These are phyloP conservation scores for Penicillium robsamsonii DNA, from an alignment of 495 filamentous ascomycete genomes.

Conservation along the genomic window DNA sequence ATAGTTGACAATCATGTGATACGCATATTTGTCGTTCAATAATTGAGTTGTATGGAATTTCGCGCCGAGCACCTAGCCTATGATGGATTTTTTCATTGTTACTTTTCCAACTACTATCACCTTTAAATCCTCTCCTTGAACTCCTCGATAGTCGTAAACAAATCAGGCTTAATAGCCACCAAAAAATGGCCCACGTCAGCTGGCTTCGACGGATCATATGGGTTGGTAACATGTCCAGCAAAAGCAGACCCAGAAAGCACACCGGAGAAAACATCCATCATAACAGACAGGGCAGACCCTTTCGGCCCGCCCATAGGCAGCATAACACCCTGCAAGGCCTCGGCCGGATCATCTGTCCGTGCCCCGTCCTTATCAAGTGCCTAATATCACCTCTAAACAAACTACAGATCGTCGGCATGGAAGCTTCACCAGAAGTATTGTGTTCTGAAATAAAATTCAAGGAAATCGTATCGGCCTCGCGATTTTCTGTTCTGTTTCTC, in stretches of 20 bases:
- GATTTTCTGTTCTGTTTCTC: too few relatives aligned
- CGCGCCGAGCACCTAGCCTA: too few relatives aligned
- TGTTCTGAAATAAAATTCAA: too few relatives aligned
- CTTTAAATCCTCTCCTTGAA: conserved; percentile 68
- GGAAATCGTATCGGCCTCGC: too few relatives aligned
- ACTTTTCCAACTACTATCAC: too few relatives aligned
- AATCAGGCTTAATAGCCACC: conserved; percentile 70
- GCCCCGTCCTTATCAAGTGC: conserved; percentile 66
- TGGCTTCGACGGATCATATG: conserved; percentile 65
- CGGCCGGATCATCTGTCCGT: conserved; percentile 64
- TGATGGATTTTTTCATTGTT: too few relatives aligned
- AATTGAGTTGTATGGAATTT: too few relatives aligned
- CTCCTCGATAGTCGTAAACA: conserved; percentile 69
- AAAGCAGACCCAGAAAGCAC: conserved; percentile 69
- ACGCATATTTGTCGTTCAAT: too few relatives aligned
- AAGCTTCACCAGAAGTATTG: too few relatives aligned
- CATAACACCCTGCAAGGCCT: conserved; percentile 70
- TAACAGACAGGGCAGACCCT: conserved; percentile 66
- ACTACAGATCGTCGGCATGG: too few relatives aligned
- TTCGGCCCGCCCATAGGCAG: conserved; percentile 79
- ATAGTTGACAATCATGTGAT: too few relatives aligned
- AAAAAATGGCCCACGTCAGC: conserved; percentile 77
- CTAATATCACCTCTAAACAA: too few relatives aligned
- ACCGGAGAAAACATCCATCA: conserved; percentile 86
- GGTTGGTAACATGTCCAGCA: conserved; percentile 67